Evolutionary conservation across 805 yeast species (phyloP).

Genomic region (Tetrapisispora iriomotensis): DNA sequence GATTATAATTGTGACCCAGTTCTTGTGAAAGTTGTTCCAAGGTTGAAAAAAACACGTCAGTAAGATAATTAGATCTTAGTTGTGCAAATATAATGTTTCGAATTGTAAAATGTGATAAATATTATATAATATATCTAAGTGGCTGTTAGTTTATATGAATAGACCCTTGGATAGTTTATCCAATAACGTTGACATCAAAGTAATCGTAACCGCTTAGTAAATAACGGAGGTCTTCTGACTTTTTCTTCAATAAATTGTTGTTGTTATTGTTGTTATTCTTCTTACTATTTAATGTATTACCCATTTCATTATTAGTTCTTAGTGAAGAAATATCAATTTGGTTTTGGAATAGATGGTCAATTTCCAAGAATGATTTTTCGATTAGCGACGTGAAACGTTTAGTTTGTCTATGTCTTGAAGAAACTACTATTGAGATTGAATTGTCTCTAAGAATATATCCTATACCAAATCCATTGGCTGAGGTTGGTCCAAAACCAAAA

Average conservation of each 20-base stretch:
- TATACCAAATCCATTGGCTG: conserved; percentile 86
- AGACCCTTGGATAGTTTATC: background rate
- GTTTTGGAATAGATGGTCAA: conserved; percentile 39
- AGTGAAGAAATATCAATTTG: too few species aligned
- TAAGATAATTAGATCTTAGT: too few species aligned
- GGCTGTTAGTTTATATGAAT: background rate
- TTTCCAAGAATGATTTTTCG: conserved; percentile 52
- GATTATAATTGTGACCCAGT: too few species aligned
- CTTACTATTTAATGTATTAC: too few species aligned
- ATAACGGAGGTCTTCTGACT: conserved; percentile 31
- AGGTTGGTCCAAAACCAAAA: conserved; percentile 88
- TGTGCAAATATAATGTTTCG: too few species aligned
- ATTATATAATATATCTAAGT: background rate
- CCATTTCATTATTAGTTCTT: too few species aligned
- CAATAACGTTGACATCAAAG: conserved; percentile 39
- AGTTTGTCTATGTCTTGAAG: conserved; percentile 85
- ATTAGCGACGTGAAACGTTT: conserved; percentile 60
- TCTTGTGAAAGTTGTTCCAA: too few species aligned
- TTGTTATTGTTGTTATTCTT: background rate
- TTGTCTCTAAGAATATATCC: conserved; percentile 82
- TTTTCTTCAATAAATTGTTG: conserved; percentile 5
- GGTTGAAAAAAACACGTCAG: too few species aligned
- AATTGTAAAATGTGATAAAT: too few species aligned
- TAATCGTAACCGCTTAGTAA: conserved; percentile 80
- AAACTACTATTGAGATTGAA: conserved; percentile 67